Evolutionary conservation across 306 rosid genomes (phyloP), one percentile per base, ranked within the genome.

Genomic region (Ormosia semicastrata): DNA sequence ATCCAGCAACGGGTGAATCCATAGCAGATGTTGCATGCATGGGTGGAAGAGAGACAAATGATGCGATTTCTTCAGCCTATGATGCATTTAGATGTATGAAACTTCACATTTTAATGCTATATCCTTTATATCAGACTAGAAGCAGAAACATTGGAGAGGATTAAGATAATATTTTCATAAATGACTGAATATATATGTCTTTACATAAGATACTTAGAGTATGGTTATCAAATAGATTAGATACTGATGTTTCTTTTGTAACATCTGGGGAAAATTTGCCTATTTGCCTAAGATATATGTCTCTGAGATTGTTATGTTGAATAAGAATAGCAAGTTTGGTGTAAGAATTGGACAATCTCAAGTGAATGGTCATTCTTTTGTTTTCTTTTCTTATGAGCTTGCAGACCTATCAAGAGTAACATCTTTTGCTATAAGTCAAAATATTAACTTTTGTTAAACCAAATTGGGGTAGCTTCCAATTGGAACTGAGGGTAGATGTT

Each of bases 1-100:
- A 95, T 88, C 99, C 99, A 24, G 91, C 99, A 43, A 95, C 94
- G 3, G 98, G 99, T 64, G 97, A 93, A 79, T 90, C 94, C 72
- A 88, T 95, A 81, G 87, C 92, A 80, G 89, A 92, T 67, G 91
- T 95, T 30, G 85, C 99, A 44, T 92, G 88, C 90, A 93, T 95
- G 98, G 98, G 98, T 60, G 89, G 71, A 75, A 93, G 68, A 75
- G 99, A 95, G 89, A 92, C 99, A 3, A 86, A 89, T 52, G 98
- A 93, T 91, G 99, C 99, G 18, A 93, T 95, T 86, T 89, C 97
- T 70, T 90, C 99, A 59, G 99, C 99, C 56, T 81, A 76, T 68
- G 88, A 82, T 29, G 96, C 99, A 33, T 95, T 73, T 84, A 49
- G 75, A 73, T 85, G 99, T 93, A 89, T 12, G 89, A 47, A 46